Evolutionary conservation across 148 eudicot genomes (phyloP).

Genomic region (Chenopodium berlandieri): DNA sequence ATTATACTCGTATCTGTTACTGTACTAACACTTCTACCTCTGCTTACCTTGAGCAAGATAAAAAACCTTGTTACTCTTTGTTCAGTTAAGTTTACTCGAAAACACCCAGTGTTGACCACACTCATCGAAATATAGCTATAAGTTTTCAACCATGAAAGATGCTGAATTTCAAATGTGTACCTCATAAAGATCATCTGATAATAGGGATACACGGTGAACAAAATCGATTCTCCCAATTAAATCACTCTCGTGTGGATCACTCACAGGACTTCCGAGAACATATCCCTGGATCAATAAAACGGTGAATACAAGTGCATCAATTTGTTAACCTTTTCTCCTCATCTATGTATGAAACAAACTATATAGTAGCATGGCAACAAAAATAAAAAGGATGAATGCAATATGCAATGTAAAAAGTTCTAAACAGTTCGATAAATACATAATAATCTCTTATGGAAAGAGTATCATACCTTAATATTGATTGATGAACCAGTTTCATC

Average conservation of each 20-base stretch:
- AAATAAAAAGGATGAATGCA: too few relatives aligned
- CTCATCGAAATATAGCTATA: not conserved
- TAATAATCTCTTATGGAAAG: too few relatives aligned
- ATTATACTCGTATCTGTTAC: not conserved
- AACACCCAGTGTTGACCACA: too few relatives aligned
- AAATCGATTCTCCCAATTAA: not conserved
- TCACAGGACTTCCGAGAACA: conserved; percentile 10
- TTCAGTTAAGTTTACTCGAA: not conserved
- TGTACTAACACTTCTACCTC: not conserved
- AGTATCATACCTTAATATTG: conserved; percentile 3
- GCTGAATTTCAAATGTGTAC: not conserved
- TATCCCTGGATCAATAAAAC: conserved; percentile 1
- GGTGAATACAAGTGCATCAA: not conserved
- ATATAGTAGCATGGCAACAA: not conserved
- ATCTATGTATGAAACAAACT: not conserved
- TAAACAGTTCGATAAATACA: too few relatives aligned
- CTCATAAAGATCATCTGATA: conserved; percentile 13
- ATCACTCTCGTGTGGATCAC: not conserved
- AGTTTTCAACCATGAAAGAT: not conserved
- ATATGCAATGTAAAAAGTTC: too few relatives aligned
- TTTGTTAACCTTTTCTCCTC: not conserved
- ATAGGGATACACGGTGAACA: conserved; percentile 9
- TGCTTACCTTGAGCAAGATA: not conserved
- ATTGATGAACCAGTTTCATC: conserved; percentile 1
- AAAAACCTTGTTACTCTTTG: not conserved